These are phyloP conservation scores for Fomitiporia mediterranea DNA, from an alignment of 1,284 basidiomycete species.

Conservation along the genomic window DNA sequence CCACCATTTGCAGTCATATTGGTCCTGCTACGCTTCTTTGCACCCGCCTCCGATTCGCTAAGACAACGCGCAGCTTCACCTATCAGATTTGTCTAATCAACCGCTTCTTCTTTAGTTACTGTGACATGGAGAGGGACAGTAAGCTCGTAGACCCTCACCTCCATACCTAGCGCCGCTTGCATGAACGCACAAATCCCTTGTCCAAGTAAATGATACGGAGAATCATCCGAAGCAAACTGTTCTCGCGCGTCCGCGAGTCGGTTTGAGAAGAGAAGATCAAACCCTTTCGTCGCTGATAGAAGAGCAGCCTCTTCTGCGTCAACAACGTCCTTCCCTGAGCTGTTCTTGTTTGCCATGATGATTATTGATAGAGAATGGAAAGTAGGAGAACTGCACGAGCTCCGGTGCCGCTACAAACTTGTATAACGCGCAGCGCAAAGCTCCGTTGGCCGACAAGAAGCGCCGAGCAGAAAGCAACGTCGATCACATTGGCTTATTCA, in stretches of 20 bases:
- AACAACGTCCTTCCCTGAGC: too few species aligned
- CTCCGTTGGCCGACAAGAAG: too few species aligned
- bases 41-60: conserved; percentile 52
- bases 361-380: too few species aligned
- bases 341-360: too few species aligned
- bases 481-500: too few species aligned
- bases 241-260: conserved; percentile 50
- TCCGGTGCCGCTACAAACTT: too few species aligned
- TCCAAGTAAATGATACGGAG: conserved; percentile 68
- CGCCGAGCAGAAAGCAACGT: too few species aligned
- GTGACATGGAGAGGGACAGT: too few species aligned
- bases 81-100: conserved; percentile 46
- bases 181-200: conserved; percentile 69
- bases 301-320: conserved; percentile 33
- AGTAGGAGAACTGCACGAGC: too few species aligned
- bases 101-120: too few species aligned
- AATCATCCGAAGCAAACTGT: conserved; percentile 45
- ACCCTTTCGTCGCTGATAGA: conserved; percentile 51
- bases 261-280: conserved; percentile 65
- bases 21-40: conserved; percentile 50
- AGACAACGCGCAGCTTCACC: conserved; percentile 53
- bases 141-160: conserved; percentile 53
- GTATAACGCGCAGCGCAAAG: too few species aligned
- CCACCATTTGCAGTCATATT: conserved; percentile 24
- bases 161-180: conserved; percentile 76